Evolutionary conservation across 2,329 filamentous ascomycete species (phyloP).

Genomic region (Stagonosporopsis chrysanthemi): DNA sequence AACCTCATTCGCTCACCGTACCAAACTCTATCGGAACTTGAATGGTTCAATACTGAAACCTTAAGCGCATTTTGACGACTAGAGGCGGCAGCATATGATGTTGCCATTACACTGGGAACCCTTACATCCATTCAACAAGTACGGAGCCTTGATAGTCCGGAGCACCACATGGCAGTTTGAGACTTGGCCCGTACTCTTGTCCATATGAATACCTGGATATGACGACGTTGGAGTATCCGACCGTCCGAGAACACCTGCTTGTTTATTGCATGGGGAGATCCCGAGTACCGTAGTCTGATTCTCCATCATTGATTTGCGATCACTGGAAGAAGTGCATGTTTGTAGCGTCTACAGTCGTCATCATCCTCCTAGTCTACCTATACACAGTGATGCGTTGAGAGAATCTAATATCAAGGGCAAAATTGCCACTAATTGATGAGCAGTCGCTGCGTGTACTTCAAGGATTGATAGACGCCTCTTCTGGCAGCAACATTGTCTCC

Average conservation of each 20-base stretch:
- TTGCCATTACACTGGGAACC: not conserved
- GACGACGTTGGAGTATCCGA: not conserved
- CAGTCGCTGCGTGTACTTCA: not conserved
- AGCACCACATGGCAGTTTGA: not conserved
- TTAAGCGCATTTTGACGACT: not conserved
- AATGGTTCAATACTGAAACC: not conserved
- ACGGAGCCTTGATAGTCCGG: not conserved
- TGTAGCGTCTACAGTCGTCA: not conserved
- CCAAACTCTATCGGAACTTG: slow-evolving; percentile 1
- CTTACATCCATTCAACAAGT: not conserved
- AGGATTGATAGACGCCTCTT: not conserved
- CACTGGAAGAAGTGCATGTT: not conserved
- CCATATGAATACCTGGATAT: not conserved
- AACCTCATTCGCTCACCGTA: slow-evolving; percentile 4
- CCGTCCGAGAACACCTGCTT: not conserved
- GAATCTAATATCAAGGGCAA: slow-evolving; percentile 1
- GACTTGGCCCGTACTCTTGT: not conserved
- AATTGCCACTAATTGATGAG: not conserved
- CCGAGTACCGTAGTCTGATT: too few relatives aligned
- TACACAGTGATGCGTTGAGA: not conserved
- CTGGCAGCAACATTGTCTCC: slow-evolving; percentile 22
- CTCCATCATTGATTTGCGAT: not conserved
- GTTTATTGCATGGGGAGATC: not conserved
- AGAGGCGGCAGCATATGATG: not conserved
- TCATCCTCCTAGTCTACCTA: not conserved